Percentiles rank a stretch among this genome's conserved stretches.
phyloP scores from a whole-genome alignment of 2,329 filamentous ascomycete genomes.

The Arthrobotrys sinensis region DNA sequence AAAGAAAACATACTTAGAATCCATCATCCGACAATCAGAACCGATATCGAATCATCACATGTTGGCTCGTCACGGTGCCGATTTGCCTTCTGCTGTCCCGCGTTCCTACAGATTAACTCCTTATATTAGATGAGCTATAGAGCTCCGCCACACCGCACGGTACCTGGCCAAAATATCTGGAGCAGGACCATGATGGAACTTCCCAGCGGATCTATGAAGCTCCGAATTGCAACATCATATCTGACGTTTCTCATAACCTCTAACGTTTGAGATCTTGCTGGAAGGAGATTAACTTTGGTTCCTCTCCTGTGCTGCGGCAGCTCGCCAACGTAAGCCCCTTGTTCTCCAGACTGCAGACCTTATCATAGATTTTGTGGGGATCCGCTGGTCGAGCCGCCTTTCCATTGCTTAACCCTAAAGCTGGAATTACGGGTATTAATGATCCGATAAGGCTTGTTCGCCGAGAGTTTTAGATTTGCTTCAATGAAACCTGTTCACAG shows the following conservation, averaged over 20 bases:
- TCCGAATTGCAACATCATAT: conserved; percentile 25
- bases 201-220: conserved; percentile 26
- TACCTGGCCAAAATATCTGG: conserved; percentile 6
- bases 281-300: conserved; percentile 16
- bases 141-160: conserved; percentile 33
- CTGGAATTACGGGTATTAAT: conserved; percentile 36
- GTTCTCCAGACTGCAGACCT: conserved; percentile 8
- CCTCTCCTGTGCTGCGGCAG: conserved; percentile 36
- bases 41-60: conserved; percentile 13
- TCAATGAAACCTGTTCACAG: conserved; percentile 38
- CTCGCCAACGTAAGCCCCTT: conserved; percentile 44
- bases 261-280: conserved; percentile 26
- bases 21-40: background rate
- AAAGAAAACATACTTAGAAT: conserved; percentile 10
- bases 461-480: conserved; percentile 39
- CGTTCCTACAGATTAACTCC: conserved; percentile 29
- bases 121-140: conserved; percentile 31
- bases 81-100: conserved; percentile 30
- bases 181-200: conserved; percentile 15
- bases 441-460: conserved; percentile 50
- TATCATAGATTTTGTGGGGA: conserved; percentile 40
- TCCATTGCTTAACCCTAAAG: conserved; percentile 41
- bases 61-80: background rate
- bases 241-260: conserved; percentile 12
- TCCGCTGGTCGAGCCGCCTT: conserved; percentile 40